Evolutionary conservation across 2,329 filamentous ascomycete genomes (phyloP).

Genomic region (Penicillium verrucosum): DNA sequence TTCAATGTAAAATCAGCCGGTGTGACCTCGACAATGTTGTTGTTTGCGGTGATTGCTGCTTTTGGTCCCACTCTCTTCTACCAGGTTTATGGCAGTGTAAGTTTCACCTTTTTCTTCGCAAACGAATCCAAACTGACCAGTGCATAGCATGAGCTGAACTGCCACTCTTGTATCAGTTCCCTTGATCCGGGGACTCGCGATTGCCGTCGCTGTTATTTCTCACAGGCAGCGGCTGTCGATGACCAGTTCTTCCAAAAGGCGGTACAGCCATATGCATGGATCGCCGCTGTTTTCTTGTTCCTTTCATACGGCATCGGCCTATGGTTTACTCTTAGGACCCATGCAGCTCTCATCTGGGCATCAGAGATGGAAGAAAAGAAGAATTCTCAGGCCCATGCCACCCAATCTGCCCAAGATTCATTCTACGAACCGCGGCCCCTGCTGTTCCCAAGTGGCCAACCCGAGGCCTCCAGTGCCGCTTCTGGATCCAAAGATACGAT

Average conservation of each 20-base stretch:
- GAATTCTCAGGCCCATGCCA: constrained; percentile 31
- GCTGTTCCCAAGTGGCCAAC: constrained; percentile 29
- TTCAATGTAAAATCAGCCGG: constrained; percentile 97
- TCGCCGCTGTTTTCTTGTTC: constrained; percentile 80
- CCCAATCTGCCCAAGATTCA: constrained; percentile 26
- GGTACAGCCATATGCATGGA: constrained; percentile 89
- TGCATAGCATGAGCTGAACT: constrained; percentile 82
- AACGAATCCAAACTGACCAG: constrained; percentile 33
- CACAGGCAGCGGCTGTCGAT: constrained; percentile 76
- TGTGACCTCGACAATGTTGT: constrained; percentile 94
- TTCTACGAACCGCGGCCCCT: constrained; percentile 37
- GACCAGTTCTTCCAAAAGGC: constrained; percentile 88
- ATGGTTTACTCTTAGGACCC: constrained; percentile 92
- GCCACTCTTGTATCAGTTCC: constrained; percentile 61
- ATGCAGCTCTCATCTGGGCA: constrained; percentile 96
- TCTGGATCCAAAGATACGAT: constrained; percentile 64
- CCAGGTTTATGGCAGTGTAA: constrained; percentile 90
- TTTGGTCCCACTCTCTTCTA: constrained; percentile 97
- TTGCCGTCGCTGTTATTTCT: constrained; percentile 91
- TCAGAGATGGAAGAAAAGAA: constrained; percentile 76
- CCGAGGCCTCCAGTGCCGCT: constrained; percentile 33
- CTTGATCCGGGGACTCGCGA: constrained; percentile 52
- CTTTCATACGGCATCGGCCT: constrained; percentile 90
- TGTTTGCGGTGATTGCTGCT: constrained; percentile 92
- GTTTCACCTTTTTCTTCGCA: constrained; percentile 26